A percentile compares a stretch with the other conserved stretches of the same genome.
These are phyloP conservation scores for Cyberlindnera euphorbiae DNA, from an alignment of 805 yeast species.

Conservation along the genomic window DNA sequence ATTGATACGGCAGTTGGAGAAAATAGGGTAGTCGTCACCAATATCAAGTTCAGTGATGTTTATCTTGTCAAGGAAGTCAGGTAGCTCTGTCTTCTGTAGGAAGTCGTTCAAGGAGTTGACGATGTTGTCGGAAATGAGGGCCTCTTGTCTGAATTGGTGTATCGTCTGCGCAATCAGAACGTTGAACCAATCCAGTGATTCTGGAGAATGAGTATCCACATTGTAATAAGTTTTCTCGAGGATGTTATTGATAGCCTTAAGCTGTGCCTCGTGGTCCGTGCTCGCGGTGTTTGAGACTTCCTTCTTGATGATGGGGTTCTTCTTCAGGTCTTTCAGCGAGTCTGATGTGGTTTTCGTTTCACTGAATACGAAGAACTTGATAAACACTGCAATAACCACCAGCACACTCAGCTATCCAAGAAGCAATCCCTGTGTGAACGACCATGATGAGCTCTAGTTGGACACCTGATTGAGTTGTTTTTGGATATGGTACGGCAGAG, in stretches of 20 bases:
- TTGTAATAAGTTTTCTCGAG: constrained; percentile 90
- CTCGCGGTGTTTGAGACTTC: constrained; percentile 7
- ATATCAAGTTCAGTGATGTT: constrained; percentile 82
- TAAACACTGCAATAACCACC: constrained; percentile 54
- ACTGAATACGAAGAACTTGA: constrained; percentile 72
- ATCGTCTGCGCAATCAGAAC: constrained; percentile 89
- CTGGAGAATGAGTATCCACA: constrained; percentile 81
- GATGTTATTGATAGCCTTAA: constrained; percentile 39
- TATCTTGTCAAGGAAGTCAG: constrained; percentile 76
- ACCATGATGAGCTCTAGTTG: constrained; percentile 37
- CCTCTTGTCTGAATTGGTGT: constrained; percentile 85
- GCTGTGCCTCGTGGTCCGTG: constrained; percentile 20
- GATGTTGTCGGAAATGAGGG: constrained; percentile 77
- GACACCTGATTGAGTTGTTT: constrained; percentile 26
- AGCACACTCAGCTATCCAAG: constrained; percentile 73
- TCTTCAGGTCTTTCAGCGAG: constrained; percentile 23
- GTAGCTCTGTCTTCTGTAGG: constrained; percentile 54
- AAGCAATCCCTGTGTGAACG: constrained; percentile 73
- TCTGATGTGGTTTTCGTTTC: constrained; percentile 40
- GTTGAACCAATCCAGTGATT: constrained; percentile 95
- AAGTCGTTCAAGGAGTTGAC: constrained; percentile 72
- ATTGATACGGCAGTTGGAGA: constrained; percentile 84
- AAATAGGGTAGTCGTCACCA: constrained; percentile 93
- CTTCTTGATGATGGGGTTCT: constrained; percentile 23
- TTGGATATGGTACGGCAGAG: constrained; percentile 33